Base-by-base conservation (phyloP, 2,329 filamentous ascomycete species). In the Fusarium newnesense region DNA sequence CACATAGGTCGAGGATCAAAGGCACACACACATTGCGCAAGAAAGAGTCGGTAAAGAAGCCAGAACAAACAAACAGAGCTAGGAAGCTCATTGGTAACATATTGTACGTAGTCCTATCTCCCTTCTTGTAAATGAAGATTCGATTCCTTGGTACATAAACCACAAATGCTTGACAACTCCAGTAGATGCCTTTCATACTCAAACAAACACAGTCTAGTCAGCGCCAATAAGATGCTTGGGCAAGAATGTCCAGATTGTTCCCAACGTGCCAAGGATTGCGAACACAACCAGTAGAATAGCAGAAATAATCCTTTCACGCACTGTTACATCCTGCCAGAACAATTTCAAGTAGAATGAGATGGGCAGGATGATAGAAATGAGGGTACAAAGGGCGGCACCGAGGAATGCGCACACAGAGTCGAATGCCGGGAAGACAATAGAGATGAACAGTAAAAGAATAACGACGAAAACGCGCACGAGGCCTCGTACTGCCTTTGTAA, bases 401-500 rank as follows among this genome's bases (percentile, higher is more conserved):
- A 98, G 91, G 70, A 97, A 91, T 8, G 93, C 93, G 91, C 97
- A 97, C 79, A 97, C 95, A 59, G 92, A 91, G 80, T 97, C 95
- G 78, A 97, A 97, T 0, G 90, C 89, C 1, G 95, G 95, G 78
- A 90, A 89, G 5, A 87, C 68, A 53, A 90, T 86, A 11, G 95
- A 91, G 67, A 98, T 93, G 54, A 89, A 79, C 37, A 98, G 88
- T 76, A 98, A 94, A 5, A 92, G 73, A n/a, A 93, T 75, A 21
- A 94, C 88, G 19, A 91, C 90, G 21, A 89, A 70, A 5, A 97
- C 82, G 44, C 93, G 90, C 34, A 96, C 87, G 30, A 91, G 69
- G 28, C 87, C 87, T 58, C 92, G 87, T 49, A 89, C 88, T 60
- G 70, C 36, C 36, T 73, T 73, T 16, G 64, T 89, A 8, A 89